Evolutionary conservation across 2,329 filamentous ascomycete species (phyloP), one percentile per base, ranked within the genome.

Genomic region (Madurella mycetomatis): DNA sequence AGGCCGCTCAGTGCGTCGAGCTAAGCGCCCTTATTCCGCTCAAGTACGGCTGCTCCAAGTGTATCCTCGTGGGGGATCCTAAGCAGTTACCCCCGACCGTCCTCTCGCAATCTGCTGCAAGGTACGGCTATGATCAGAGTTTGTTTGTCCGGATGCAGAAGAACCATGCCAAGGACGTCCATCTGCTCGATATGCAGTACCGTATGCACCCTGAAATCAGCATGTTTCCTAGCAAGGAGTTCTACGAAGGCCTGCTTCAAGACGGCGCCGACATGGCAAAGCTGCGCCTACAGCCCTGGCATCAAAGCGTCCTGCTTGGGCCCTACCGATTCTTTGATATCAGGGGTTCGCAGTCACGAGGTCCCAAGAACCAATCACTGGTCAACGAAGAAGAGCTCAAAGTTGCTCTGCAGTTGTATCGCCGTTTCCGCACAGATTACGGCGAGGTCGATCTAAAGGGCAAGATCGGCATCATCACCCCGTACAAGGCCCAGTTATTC

Each of bases 151-250:
- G 94, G 34, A 99, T 99, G 92, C 94, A 97, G 68, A 85, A 86
- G 65, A 96, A 96, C 60, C 86, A 92, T 64, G 89, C 90, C 1
- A 77, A 88, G 32, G 87, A 95, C 60, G 85, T 99, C 15, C 92
- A 99, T 74, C 79, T 99, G 25, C 83, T 99, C n/a, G 92, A 97
- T 67, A 94, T 88, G 53, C 94, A 99, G 68, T 99, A 99, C 69
- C 94, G 94, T 72, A 99, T 99, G 95, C 94, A 99, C 73, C 94
- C 95, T 0, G 90, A 94, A 62, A 99, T 99, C 68, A 96, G 91
- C 70, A 71, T 77, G 49, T 99, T 96, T 70, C 94, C 95, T 1
- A 96, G 91, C 69, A 76, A 81, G 62, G 87, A 92, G 49, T 99
- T 99, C 73, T 99, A 99, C 73, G 90, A 97, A 67, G 85, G 89